Conservation (phyloP, 2,329 filamentous ascomycete genomes). For the Nemania sp. region DNA sequence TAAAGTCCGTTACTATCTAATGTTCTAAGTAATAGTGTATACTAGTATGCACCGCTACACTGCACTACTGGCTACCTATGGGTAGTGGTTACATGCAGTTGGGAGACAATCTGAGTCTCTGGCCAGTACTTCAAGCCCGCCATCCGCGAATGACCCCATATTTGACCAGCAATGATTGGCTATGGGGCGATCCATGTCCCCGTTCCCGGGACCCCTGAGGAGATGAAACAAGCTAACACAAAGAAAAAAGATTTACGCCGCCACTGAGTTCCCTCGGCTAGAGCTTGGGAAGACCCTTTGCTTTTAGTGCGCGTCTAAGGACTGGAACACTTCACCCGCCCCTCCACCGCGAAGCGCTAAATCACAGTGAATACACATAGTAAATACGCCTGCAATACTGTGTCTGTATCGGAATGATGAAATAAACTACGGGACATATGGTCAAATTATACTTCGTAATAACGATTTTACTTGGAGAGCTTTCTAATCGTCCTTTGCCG, state of each 20-base stretch:
- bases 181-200: neutral
- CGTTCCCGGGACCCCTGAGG: slow-evolving; percentile 5
- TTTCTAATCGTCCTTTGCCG: too few relatives aligned
- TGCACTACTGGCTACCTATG: too few relatives aligned
- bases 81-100: neutral
- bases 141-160: neutral
- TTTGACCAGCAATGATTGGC: slow-evolving; percentile 6
- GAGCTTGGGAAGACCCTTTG: slow-evolving; percentile 12
- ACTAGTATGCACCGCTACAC: too few relatives aligned
- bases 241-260: slow-evolving; percentile 14
- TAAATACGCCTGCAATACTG: too few relatives aligned
- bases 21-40: neutral
- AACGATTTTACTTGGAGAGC: too few relatives aligned
- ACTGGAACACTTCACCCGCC: too few relatives aligned
- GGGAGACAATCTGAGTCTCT: slow-evolving; percentile 1
- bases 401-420: too few relatives aligned
- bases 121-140: slow-evolving; percentile 2
- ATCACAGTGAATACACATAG: too few relatives aligned
- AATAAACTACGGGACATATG: too few relatives aligned
- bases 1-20: too few relatives aligned
- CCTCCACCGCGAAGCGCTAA: too few relatives aligned
- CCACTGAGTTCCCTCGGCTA: slow-evolving; percentile 5
- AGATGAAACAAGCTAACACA: slow-evolving; percentile 27
- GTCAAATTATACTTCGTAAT: too few relatives aligned
- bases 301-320: neutral